Conservation (phyloP, 371 early-diverging fungal genomes). For the Basidiobolus meristosporus region DNA sequence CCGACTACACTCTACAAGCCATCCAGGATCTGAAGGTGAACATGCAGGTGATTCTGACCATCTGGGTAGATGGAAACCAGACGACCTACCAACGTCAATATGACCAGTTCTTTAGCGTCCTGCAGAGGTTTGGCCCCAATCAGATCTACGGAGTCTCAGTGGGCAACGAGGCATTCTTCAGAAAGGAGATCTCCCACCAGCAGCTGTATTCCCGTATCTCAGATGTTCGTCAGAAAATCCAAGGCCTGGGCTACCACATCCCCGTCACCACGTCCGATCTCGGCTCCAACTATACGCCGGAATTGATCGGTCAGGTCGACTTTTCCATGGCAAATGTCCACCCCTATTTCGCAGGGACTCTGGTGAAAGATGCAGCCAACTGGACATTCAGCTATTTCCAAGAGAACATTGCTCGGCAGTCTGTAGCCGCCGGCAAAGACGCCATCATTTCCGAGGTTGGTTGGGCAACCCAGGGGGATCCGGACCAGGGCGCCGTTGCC, state of each 20-base stretch:
- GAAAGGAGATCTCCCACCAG: conserved; percentile 3
- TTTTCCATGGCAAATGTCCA: conserved; percentile 11
- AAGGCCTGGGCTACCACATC: conserved; percentile 4
- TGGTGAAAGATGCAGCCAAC: conserved; percentile 9
- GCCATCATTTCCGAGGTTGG: conserved; percentile 46
- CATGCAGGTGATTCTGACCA: conserved; percentile 12
- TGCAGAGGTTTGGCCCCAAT: conserved; percentile 9
- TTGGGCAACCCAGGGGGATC: conserved; percentile 28
- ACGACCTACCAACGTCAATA: conserved; percentile 12
- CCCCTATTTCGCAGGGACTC: no score
- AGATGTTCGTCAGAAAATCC: conserved; percentile 5
- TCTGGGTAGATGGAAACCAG: conserved; percentile 15
- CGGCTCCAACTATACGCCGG: conserved; percentile 4
- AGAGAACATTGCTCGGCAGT: conserved; percentile 1
- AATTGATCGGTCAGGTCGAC: conserved; percentile 7
- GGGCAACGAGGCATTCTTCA: conserved; percentile 15
- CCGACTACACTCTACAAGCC: conserved; percentile 11
- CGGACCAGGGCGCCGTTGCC: conserved; percentile 17
- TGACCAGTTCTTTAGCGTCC: conserved; percentile 8
- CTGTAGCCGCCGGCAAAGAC: conserved; percentile 5
- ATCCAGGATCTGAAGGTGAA: conserved; percentile 13
- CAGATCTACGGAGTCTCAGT: conserved; percentile 15
- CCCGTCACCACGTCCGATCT: conserved; percentile 15
- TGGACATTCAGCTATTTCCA: conserved; percentile 11
- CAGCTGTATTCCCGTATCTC: conserved; percentile 4